Evolutionary conservation across 768 basidiomycete genomes (phyloP).

Genomic region (Favolaschia claudopus): DNA sequence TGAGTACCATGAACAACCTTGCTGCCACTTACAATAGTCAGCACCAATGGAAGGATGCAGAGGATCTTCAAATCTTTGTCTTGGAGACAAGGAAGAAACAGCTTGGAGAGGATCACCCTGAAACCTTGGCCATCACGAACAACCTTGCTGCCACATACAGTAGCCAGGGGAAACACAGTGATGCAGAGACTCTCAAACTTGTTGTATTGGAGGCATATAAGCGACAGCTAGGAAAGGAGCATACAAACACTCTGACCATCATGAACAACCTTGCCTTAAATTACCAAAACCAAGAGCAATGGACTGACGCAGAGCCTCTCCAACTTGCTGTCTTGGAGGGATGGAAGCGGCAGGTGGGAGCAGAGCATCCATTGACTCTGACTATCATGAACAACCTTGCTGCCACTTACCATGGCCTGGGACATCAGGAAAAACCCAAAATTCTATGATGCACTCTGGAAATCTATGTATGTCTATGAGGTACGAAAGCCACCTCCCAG

Average conservation of each 20-base stretch:
- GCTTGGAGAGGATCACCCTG: not conserved
- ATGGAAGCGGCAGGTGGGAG: no score
- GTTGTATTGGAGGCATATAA: not conserved
- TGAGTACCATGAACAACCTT: not conserved
- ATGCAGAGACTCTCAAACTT: not conserved
- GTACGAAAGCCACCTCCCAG: no score
- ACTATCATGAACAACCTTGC: not conserved
- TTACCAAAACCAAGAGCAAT: no score
- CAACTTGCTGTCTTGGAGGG: no score
- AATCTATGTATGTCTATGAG: no score
- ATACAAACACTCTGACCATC: not conserved
- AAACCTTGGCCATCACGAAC: not conserved
- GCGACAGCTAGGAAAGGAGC: not conserved
- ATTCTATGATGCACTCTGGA: no score
- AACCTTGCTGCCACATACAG: slow-evolving; percentile 3
- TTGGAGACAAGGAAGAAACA: not conserved
- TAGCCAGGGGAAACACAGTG: not conserved
- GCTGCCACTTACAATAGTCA: not conserved
- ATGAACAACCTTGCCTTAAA: no score
- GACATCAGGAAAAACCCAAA: no score
- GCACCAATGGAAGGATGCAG: not conserved
- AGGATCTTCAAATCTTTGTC: not conserved
- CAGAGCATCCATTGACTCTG: no score
- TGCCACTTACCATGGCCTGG: not conserved
- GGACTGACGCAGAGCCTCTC: no score